These are phyloP conservation scores for Leishmania tarentolae DNA, from an alignment of 208 protist genomes.

Conservation along the genomic window DNA sequence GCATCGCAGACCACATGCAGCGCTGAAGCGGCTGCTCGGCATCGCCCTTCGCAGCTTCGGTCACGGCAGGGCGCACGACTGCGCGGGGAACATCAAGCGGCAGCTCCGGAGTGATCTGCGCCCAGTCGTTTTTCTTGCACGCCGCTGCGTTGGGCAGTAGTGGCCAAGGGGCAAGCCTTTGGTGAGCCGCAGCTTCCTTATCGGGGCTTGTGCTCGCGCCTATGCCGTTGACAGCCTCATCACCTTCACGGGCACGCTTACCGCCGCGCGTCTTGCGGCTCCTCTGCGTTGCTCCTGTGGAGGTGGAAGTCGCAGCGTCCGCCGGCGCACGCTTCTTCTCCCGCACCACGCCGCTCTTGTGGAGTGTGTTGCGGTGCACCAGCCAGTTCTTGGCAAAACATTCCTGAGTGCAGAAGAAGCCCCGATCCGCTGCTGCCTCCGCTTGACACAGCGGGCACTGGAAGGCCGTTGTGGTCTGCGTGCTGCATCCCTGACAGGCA, in stretches of 20 bases:
- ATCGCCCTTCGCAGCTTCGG: conserved; percentile 3
- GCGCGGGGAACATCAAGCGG: conserved; percentile 39
- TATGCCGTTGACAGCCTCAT: neutral
- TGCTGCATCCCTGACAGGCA: conserved; percentile 64
- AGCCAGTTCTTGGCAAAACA: conserved; percentile 87
- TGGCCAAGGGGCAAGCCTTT: conserved; percentile 35
- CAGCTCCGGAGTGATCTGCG: conserved; percentile 38
- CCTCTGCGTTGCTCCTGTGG: neutral
- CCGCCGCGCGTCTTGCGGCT: neutral
- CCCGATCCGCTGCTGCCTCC: conserved; percentile 47
- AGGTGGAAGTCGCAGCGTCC: neutral
- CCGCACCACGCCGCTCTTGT: conserved; percentile 71
- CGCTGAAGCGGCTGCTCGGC: neutral
- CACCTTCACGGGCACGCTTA: conserved; percentile 1
- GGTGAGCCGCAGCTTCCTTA: neutral
- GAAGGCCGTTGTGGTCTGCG: conserved; percentile 43
- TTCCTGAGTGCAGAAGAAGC: conserved; percentile 85
- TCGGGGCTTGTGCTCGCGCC: neutral
- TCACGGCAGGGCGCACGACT: conserved; percentile 34
- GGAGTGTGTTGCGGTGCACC: conserved; percentile 65
- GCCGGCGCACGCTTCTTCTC: conserved; percentile 33
- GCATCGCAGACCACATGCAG: conserved; percentile 60
- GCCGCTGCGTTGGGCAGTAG: conserved; percentile 31
- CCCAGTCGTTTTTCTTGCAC: conserved; percentile 23
- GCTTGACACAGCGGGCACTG: conserved; percentile 90